phyloP scores from a whole-genome alignment of 768 basidiomycete species.

The Podaxis mareebaensis region DNA sequence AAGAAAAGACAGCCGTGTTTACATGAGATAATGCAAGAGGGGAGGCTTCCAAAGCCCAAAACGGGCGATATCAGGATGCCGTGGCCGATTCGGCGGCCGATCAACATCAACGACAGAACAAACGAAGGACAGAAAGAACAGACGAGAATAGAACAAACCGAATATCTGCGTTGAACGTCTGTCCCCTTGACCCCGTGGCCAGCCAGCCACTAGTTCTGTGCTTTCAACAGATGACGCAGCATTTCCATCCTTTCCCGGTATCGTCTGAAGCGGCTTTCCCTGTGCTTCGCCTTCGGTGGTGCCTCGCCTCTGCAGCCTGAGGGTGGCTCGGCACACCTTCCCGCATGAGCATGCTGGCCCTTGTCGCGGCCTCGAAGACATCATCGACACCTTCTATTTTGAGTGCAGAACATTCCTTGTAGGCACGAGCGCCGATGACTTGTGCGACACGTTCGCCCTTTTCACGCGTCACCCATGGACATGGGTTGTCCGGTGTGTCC shows the following conservation, averaged over 20 bases:
- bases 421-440: conserved; percentile 87
- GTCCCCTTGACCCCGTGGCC: neutral
- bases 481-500: conserved; percentile 43
- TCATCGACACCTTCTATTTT: conserved; percentile 94
- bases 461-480: conserved; percentile 66
- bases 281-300: conserved; percentile 57
- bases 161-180: neutral
- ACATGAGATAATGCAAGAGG: conserved; percentile 12
- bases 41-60: conserved; percentile 12
- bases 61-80: neutral
- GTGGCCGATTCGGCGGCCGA: neutral
- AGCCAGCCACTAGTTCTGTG: conserved; percentile 10
- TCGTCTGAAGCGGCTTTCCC: conserved; percentile 43
- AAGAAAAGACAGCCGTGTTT: neutral
- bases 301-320: conserved; percentile 35
- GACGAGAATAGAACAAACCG: conserved; percentile 10
- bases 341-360: conserved; percentile 94
- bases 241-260: conserved; percentile 58
- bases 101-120: neutral
- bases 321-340: conserved; percentile 67
- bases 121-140: neutral
- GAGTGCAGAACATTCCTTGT: conserved; percentile 92
- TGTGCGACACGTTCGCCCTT: conserved; percentile 82
- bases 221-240: conserved; percentile 68
- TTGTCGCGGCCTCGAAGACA: conserved; percentile 95